phyloP scores from a whole-genome alignment of 257 asterid genomes.

The Solanum pennellii region DNA sequence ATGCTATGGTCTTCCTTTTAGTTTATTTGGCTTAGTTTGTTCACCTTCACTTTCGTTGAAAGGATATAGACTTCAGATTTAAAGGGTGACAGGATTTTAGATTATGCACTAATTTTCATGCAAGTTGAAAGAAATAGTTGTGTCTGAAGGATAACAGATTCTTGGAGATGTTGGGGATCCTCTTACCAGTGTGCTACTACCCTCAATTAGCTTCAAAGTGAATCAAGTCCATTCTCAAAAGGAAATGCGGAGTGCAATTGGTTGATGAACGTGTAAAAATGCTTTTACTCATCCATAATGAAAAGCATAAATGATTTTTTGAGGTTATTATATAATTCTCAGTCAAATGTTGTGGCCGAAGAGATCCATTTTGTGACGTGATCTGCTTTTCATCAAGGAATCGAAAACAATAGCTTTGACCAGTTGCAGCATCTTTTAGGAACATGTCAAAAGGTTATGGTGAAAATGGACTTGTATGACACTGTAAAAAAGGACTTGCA shows the following conservation, averaged over 20 bases:
- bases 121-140: background rate
- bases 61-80: background rate
- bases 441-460: background rate
- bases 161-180: background rate
- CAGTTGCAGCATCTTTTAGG: background rate
- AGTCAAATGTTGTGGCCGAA: background rate
- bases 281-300: background rate
- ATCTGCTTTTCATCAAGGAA: background rate
- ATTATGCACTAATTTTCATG: background rate
- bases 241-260: background rate
- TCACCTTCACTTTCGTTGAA: background rate
- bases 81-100: background rate
- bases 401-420: background rate
- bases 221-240: background rate
- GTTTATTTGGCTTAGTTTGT: background rate
- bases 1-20: background rate
- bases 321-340: background rate
- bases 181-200: too few species aligned
- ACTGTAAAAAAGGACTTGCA: background rate
- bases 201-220: background rate
- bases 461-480: background rate
- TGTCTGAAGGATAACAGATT: background rate
- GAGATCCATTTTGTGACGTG: background rate
- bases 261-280: background rate
- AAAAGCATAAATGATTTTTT: background rate